These are phyloP conservation scores for Trypanosoma avium DNA, from an alignment of 208 protist genomes.

Conservation along the genomic window DNA sequence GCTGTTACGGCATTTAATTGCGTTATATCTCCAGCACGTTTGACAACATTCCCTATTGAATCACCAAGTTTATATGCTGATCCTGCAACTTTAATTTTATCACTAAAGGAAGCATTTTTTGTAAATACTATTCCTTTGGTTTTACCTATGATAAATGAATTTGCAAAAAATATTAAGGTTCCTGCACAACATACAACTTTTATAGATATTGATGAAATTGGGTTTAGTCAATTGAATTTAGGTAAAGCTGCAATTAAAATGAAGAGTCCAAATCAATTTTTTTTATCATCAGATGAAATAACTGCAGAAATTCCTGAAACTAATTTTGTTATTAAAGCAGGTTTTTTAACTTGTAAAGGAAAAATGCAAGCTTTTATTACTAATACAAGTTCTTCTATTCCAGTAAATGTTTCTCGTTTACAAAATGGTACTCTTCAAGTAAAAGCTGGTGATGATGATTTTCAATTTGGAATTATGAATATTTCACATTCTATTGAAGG, in stretches of 20 bases:
- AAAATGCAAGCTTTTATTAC: conserved; percentile 37
- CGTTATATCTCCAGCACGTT: not conserved
- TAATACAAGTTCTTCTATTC: conserved; percentile 28
- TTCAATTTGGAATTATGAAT: conserved; percentile 44
- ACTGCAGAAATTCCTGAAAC: conserved; percentile 41
- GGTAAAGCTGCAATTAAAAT: conserved; percentile 18
- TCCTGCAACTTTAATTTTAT: conserved; percentile 4
- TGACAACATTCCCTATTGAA: not conserved
- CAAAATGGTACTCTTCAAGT: conserved; percentile 39
- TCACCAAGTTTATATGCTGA: not conserved
- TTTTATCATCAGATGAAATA: conserved; percentile 25
- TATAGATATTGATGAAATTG: conserved; percentile 45
- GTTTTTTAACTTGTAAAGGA: conserved; percentile 30
- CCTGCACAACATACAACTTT: conserved; percentile 36
- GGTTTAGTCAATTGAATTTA: conserved; percentile 38
- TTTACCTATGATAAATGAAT: conserved; percentile 22
- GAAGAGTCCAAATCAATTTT: conserved; percentile 30
- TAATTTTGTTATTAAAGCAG: conserved; percentile 40
- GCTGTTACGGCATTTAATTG: not conserved
- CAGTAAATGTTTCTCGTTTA: conserved; percentile 23
- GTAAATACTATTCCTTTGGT: conserved; percentile 2
- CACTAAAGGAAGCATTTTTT: conserved; percentile 8
- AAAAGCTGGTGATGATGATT: conserved; percentile 12
- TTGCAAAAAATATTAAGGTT: conserved; percentile 28
- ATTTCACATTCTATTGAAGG: conserved; percentile 50